These are phyloP conservation scores for Fusarium coffeatum DNA, from an alignment of 2,329 filamentous ascomycete species.

Conservation along the genomic window DNA sequence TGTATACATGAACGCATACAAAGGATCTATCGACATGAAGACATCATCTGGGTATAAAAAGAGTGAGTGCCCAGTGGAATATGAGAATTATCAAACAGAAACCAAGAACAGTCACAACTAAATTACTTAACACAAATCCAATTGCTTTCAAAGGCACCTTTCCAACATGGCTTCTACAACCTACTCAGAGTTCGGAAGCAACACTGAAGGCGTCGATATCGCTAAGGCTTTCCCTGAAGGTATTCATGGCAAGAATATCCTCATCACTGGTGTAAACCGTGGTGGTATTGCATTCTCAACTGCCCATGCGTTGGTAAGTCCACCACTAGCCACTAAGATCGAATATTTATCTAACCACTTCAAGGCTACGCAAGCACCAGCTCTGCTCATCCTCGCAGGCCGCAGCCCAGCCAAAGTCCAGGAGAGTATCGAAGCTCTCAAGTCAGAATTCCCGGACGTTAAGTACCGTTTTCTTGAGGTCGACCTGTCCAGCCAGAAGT, in stretches of 20 bases:
- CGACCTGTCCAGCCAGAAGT: not conserved
- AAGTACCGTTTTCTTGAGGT: constrained; percentile 5
- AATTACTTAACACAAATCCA: not conserved
- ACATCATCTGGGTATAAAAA: not conserved
- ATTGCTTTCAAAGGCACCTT: accelerated
- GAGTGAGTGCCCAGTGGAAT: accelerated
- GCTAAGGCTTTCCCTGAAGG: not conserved
- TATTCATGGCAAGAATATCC: not conserved
- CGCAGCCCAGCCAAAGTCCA: constrained; percentile 2
- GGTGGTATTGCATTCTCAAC: constrained; percentile 7
- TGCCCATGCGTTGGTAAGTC: not conserved
- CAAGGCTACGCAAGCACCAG: constrained; percentile 1
- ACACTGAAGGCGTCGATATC: not conserved
- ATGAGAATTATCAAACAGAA: not conserved
- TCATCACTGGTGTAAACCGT: constrained; percentile 7
- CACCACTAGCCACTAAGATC: accelerated
- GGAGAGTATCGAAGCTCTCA: not conserved
- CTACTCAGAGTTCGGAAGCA: not conserved
- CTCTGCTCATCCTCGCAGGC: not conserved
- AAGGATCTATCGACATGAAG: not conserved
- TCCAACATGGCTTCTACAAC: constrained; percentile 15
- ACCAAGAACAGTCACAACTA: not conserved
- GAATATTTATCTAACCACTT: not conserved
- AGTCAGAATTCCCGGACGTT: not conserved
- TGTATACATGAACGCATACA: too few relatives aligned